These are phyloP conservation scores for Gossypium stocksii DNA, from an alignment of 345 rosid species.

Conservation along the genomic window DNA sequence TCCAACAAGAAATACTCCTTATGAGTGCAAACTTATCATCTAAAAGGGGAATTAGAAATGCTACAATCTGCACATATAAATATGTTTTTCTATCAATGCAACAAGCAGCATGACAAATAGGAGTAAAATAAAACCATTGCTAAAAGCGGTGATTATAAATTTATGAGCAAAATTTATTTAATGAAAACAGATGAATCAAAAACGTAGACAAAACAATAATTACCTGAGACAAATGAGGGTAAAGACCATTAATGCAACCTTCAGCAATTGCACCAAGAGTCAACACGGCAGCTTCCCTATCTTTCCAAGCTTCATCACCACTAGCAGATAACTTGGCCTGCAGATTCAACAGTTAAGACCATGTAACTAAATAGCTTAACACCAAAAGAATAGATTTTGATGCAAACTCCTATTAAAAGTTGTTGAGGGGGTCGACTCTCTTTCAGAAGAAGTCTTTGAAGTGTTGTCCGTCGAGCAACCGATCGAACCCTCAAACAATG, in stretches of 20 bases:
- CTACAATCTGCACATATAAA: constrained; percentile 61
- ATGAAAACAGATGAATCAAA: not conserved
- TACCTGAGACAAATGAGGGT: constrained; percentile 83
- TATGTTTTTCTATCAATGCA: not conserved
- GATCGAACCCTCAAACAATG: too few relatives aligned
- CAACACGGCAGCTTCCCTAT: constrained; percentile 97
- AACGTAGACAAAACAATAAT: constrained; percentile 16
- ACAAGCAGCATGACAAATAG: not conserved
- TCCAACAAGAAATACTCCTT: constrained; percentile 98
- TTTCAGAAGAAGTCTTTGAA: too few relatives aligned
- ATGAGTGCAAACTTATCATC: constrained; percentile 93
- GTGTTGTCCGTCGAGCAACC: too few relatives aligned
- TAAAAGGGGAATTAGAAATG: constrained; percentile 83
- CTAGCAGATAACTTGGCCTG: constrained; percentile 69
- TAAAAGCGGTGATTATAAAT: not conserved
- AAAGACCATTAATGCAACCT: constrained; percentile 92
- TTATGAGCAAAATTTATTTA: not conserved
- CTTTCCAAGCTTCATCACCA: constrained; percentile 94
- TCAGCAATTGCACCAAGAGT: constrained; percentile 97
- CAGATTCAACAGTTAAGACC: not conserved
- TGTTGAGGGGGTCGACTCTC: too few relatives aligned
- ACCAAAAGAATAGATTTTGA: not conserved
- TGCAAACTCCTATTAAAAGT: not conserved
- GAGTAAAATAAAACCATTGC: not conserved
- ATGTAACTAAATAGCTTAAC: not conserved